Base-by-base conservation (phyloP, 106 monocot genomes). In the Dendrobium huoshanense region DNA sequence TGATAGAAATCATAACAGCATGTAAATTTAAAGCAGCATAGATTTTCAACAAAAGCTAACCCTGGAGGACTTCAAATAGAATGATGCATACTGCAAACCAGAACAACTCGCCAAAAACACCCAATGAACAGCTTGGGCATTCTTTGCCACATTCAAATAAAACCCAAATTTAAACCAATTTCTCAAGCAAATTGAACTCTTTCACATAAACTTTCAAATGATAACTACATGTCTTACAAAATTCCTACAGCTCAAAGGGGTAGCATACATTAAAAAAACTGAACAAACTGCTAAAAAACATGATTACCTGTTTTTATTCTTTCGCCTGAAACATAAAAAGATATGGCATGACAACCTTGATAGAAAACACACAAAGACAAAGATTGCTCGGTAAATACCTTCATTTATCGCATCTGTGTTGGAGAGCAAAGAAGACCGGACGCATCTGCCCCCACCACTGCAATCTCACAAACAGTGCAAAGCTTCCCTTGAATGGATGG, bases 401-500 rank as follows among this genome's bases (percentile, higher is more conserved):
- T 11, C 49, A 25, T 44, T 77, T 65, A 91, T 64, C 88, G 82
- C 59, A 45, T 75, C 78, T 91, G 91, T 19, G 86, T 65, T n/a
- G 86, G 82, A 48, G 82, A 61, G 77, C 90, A 91, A 5, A 88
- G 84, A 42, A 91, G 79, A 7, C 91, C 91, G 6, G 88, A 91
- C 51, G 91, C 91, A 84, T 88, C 88, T 18, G 91, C 79, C 7
- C 88, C 88, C 9, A 91, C 84, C 19, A 82, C 90, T 15, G 90
- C 90, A 82, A 91, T 84, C 76, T 91, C 90, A 72, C 90, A 91
- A 82, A 91, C 83, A 41, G 84, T 67, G 72, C 91, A 91, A 15
- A 86, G 20, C 77, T 86, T 81, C 24, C 91, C 91, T 64, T 86
- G 82, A 43, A 88, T 72, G 5, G 82, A 5, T 4, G 88, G 88